Evolutionary conservation across 2,329 filamentous ascomycete species (phyloP).

Genomic region (Aspergillus sp.): DNA sequence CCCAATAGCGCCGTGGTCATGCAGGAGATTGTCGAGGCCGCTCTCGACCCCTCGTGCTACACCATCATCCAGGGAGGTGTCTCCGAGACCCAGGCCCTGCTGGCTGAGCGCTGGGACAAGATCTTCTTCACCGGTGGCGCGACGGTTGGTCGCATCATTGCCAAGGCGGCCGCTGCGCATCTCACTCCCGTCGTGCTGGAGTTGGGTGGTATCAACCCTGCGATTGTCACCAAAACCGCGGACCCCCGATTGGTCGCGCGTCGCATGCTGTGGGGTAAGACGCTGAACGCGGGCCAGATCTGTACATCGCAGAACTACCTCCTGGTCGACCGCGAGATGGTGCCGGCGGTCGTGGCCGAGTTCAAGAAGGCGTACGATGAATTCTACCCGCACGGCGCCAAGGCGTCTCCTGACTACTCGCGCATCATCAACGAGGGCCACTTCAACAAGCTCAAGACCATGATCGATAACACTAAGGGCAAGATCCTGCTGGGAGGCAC

Average conservation of each 20-base stretch:
- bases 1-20: constrained; percentile 69
- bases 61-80: constrained; percentile 71
- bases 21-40: constrained; percentile 65
- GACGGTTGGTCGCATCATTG: constrained; percentile 73
- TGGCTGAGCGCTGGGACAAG: constrained; percentile 93
- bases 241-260: constrained; percentile 73
- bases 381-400: constrained; percentile 77
- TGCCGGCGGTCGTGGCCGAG: constrained; percentile 63
- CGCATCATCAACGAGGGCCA: constrained; percentile 73
- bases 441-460: constrained; percentile 75
- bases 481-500: constrained; percentile 81
- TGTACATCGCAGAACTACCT: constrained; percentile 92
- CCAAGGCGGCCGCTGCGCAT: constrained; percentile 79
- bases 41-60: constrained; percentile 71
- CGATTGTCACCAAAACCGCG: constrained; percentile 78
- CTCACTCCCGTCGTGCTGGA: constrained; percentile 84
- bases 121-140: constrained; percentile 89
- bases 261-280: constrained; percentile 82
- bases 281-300: constrained; percentile 77
- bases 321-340: constrained; percentile 66
- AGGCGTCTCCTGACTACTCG: constrained; percentile 66
- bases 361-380: constrained; percentile 63
- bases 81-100: constrained; percentile 68
- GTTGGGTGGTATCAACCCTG: constrained; percentile 84
- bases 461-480: constrained; percentile 78